Percentiles rank a stretch among this genome's conserved stretches.
Evolutionary conservation across 2,329 filamentous ascomycete species (phyloP).

Genomic region (Gaeumannomyces tritici): DNA sequence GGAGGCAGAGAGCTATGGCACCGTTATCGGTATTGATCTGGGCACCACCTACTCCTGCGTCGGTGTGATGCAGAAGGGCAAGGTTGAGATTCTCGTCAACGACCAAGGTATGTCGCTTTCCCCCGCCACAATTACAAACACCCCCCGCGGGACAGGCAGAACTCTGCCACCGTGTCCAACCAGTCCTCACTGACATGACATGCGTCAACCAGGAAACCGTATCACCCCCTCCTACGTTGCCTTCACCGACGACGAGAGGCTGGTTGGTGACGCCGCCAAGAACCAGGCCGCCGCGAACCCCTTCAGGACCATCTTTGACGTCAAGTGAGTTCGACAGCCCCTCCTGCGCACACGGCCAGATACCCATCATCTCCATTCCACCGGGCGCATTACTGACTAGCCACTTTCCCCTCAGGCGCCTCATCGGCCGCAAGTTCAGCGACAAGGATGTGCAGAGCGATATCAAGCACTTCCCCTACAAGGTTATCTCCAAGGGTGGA

Average conservation of each 20-base stretch:
- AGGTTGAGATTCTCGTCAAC: conserved; percentile 92
- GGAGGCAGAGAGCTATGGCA: conserved; percentile 71
- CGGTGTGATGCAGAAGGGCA: conserved; percentile 91
- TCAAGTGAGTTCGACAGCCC: conserved; percentile 55
- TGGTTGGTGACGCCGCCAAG: conserved; percentile 96
- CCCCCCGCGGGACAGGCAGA: too few relatives aligned
- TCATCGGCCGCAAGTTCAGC: conserved; percentile 75
- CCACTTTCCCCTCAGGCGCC: conserved; percentile 43
- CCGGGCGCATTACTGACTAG: conserved; percentile 18
- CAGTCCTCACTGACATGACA: neutral
- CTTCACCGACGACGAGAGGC: conserved; percentile 92
- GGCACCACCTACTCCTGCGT: conserved; percentile 87
- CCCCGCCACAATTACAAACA: neutral
- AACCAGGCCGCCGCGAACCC: conserved; percentile 85
- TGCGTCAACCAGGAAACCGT: conserved; percentile 57
- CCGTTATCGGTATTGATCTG: conserved; percentile 91
- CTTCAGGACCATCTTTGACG: conserved; percentile 64
- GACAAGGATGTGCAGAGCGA: conserved; percentile 87
- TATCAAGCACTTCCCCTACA: conserved; percentile 98
- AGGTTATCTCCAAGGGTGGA: conserved; percentile 78
- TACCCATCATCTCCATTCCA: too few relatives aligned
- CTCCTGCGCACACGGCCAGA: neutral
- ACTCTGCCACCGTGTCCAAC: conserved; percentile 6
- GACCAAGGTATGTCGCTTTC: conserved; percentile 49
- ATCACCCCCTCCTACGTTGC: conserved; percentile 93